Evolutionary conservation across 106 monocot species (phyloP).

Genomic region (Amphibolis antarctica): DNA sequence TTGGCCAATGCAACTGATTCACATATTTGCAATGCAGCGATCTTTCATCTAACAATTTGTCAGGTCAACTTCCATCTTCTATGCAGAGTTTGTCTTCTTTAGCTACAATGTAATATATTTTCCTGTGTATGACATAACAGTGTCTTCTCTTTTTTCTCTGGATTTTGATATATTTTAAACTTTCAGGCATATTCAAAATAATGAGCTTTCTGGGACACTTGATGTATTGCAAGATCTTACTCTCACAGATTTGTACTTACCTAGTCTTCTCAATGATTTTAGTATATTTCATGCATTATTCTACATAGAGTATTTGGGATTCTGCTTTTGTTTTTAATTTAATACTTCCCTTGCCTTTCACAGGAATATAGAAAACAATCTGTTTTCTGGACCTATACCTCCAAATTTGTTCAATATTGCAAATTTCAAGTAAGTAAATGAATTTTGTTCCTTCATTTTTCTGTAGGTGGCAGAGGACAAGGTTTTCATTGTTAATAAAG

Average conservation of each 20-base stretch:
- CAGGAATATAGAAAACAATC: constrained; percentile 89
- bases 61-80: constrained; percentile 68
- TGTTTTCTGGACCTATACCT: constrained; percentile 78
- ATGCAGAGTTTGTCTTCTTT: constrained; percentile 69
- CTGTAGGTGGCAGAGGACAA: too few species aligned
- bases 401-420: constrained; percentile 52
- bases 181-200: constrained; percentile 73
- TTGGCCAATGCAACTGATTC: not conserved
- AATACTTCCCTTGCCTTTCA: not conserved
- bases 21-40: constrained; percentile 36
- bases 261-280: not conserved
- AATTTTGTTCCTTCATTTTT: not conserved
- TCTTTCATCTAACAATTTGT: constrained; percentile 77
- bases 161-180: not conserved
- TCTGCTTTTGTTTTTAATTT: not conserved
- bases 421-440: constrained; percentile 50
- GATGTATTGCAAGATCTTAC: constrained; percentile 83
- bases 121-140: constrained; percentile 3
- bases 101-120: constrained; percentile 67
- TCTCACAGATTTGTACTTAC: constrained; percentile 67
- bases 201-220: constrained; percentile 67
- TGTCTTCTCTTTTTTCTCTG: constrained; percentile 6
- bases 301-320: not conserved
- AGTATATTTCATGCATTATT: not conserved
- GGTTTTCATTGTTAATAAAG: not conserved